These are phyloP conservation scores for Leucocoprinus birnbaumii DNA, from an alignment of 768 basidiomycete genomes.

Conservation along the genomic window DNA sequence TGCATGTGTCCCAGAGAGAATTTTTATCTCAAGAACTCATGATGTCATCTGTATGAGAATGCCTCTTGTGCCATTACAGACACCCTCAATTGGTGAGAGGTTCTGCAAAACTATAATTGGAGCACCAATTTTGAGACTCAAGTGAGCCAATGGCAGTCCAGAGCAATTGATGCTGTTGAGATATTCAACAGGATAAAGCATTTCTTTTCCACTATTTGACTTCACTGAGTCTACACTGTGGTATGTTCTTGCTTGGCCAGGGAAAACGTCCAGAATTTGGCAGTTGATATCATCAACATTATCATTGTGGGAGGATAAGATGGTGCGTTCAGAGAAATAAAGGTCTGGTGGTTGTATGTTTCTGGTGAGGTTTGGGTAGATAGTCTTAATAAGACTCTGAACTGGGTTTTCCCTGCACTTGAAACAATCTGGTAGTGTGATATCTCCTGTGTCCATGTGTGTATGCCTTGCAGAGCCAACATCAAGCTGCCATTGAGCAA, in stretches of 20 bases:
- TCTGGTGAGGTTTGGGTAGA: not conserved
- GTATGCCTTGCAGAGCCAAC: no score
- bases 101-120: slow-evolving; percentile 31
- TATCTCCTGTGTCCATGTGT: no score
- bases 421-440: no score
- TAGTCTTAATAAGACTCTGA: no score
- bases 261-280: not conserved
- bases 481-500: no score
- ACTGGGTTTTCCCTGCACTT: no score
- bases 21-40: slow-evolving; percentile 25
- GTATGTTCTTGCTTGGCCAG: not conserved
- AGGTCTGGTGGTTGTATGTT: not conserved
- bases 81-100: slow-evolving; percentile 20
- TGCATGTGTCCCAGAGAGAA: slow-evolving; percentile 34
- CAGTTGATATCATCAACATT: not conserved
- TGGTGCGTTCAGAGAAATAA: slow-evolving; percentile 25
- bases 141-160: no score
- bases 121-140: not conserved
- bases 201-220: not conserved
- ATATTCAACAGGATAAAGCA: not conserved
- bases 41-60: slow-evolving; percentile 17
- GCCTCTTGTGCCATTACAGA: slow-evolving; percentile 28
- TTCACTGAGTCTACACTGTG: not conserved
- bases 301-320: slow-evolving; percentile 25
- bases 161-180: not conserved